A percentile compares a stretch with the other conserved stretches of the same genome.
phyloP scores from a whole-genome alignment of 1,139 yeast genomes.

The Ogataea hybrid region DNA sequence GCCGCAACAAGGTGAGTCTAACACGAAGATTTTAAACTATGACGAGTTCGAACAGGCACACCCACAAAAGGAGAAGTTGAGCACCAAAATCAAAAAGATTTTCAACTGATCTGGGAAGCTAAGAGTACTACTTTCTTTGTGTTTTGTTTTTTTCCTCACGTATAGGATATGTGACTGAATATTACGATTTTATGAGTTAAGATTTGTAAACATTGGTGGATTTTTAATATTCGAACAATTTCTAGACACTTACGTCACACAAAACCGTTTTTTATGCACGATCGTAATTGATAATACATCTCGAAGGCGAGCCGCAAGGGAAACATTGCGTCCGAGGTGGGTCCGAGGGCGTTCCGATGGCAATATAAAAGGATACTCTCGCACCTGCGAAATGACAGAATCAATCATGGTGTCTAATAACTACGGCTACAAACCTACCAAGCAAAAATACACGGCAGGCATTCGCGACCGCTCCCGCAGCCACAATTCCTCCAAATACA shows the following conservation, averaged over 20 bases:
- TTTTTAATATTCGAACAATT: background rate
- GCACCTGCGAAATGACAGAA: background rate
- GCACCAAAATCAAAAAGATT: constrained; percentile 20
- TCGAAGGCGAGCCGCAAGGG: constrained; percentile 2
- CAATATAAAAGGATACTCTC: background rate
- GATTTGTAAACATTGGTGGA: background rate
- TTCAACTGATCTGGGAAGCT: constrained; percentile 10
- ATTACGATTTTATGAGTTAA: background rate
- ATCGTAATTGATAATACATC: background rate
- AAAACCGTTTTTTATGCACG: background rate
- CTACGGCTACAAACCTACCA: no score
- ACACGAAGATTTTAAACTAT: constrained; percentile 10
- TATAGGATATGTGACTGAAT: background rate
- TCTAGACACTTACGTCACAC: background rate
- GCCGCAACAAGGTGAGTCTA: constrained; percentile 5
- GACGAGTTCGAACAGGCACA: constrained; percentile 9
- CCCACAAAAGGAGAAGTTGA: constrained; percentile 15
- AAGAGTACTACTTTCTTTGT: background rate
- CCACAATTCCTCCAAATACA: background rate
- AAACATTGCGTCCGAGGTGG: background rate
- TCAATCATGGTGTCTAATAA: no score
- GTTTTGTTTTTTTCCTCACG: background rate
- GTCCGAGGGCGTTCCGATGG: background rate
- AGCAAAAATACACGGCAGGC: constrained; percentile 11
- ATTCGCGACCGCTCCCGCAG: background rate